A percentile compares a stretch with the other conserved stretches of the same genome.
Evolutionary conservation across 2,329 filamentous ascomycete genomes (phyloP).

Genomic region (Zymoseptoria ardabiliae): DNA sequence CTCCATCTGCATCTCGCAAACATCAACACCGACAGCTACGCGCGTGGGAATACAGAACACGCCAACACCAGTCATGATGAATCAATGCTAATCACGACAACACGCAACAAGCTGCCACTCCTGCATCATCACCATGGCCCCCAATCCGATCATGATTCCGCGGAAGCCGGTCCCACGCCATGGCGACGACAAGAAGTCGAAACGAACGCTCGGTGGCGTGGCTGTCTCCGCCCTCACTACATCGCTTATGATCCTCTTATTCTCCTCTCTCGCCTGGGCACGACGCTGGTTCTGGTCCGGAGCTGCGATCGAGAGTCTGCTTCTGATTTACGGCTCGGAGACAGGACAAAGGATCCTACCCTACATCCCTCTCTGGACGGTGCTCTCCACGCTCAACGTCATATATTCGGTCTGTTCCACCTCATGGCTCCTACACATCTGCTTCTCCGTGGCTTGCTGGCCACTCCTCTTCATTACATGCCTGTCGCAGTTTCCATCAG

Average conservation of each 20-base stretch:
- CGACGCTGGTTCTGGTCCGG: conserved; percentile 24
- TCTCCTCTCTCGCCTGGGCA: conserved; percentile 17
- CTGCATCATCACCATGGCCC: conserved; percentile 9
- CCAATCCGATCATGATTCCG: conserved; percentile 14
- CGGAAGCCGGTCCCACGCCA: conserved; percentile 11
- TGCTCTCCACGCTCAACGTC: conserved; percentile 42
- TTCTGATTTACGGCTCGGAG: conserved; percentile 20
- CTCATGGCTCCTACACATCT: conserved; percentile 46
- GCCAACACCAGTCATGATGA: neutral
- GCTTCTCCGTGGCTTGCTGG: conserved; percentile 39
- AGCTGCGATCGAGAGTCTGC: conserved; percentile 20
- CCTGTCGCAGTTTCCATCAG: conserved; percentile 41
- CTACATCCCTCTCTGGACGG: conserved; percentile 40
- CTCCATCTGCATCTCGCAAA: neutral
- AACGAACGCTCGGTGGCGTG: neutral
- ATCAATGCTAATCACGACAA: neutral
- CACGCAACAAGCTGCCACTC: neutral
- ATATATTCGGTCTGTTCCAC: conserved; percentile 42
- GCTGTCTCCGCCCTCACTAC: conserved; percentile 7
- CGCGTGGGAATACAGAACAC: neutral
- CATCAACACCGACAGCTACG: neutral
- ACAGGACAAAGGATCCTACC: conserved; percentile 36
- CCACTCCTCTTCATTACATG: conserved; percentile 37
- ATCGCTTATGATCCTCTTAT: conserved; percentile 9
- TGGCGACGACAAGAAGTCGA: neutral